Conservation (phyloP, 1,284 basidiomycete species). For the Stereum hirsutum region DNA sequence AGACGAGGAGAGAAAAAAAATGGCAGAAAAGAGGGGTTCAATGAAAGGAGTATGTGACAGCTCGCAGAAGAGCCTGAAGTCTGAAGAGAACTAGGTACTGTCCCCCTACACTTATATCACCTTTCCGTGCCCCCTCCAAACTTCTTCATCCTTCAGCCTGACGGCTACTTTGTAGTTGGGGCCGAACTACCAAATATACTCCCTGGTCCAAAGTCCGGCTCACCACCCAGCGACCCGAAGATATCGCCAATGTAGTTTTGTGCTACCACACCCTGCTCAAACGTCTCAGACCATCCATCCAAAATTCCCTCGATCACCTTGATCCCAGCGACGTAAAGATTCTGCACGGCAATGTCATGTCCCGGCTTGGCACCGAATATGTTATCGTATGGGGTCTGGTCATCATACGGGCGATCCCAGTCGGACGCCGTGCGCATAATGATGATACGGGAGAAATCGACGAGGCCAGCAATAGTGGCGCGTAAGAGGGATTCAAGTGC, state of each 20-base stretch:
- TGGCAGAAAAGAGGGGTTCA: too few relatives aligned
- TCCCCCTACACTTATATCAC: too few relatives aligned
- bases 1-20: too few relatives aligned
- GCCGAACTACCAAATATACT: not conserved
- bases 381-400: slow-evolving; percentile 16
- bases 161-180: too few relatives aligned
- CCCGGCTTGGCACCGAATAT: slow-evolving; percentile 14
- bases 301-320: slow-evolving; percentile 22
- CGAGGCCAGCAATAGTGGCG: slow-evolving; percentile 24
- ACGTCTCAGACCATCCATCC: slow-evolving; percentile 17
- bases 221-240: slow-evolving; percentile 19
- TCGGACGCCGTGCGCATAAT: slow-evolving; percentile 35
- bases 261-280: slow-evolving; percentile 18
- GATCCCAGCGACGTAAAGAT: slow-evolving; percentile 21
- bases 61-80: too few relatives aligned
- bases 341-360: slow-evolving; percentile 18
- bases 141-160: too few relatives aligned
- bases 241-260: slow-evolving; percentile 24
- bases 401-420: slow-evolving; percentile 30
- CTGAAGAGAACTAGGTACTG: too few relatives aligned
- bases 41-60: too few relatives aligned
- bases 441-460: slow-evolving; percentile 36
- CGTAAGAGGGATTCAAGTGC: slow-evolving; percentile 34
- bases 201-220: slow-evolving; percentile 17
- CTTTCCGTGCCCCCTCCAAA: too few relatives aligned